Conservation (phyloP, 2,329 filamentous ascomycete genomes). For the Ophiostoma sp. region DNA sequence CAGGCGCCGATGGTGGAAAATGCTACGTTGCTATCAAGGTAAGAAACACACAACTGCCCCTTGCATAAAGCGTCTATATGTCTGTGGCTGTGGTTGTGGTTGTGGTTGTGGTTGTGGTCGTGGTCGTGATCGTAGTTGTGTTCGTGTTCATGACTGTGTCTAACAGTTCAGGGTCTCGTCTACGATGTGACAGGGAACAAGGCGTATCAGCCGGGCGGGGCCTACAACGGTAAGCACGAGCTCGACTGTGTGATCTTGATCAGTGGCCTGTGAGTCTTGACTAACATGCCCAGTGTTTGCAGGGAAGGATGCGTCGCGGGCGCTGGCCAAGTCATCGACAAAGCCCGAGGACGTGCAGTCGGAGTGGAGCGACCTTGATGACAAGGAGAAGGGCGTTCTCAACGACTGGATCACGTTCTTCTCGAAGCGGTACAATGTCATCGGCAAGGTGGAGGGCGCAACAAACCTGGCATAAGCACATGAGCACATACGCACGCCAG, state of each 20-base stretch:
- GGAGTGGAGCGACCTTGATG: constrained; percentile 75
- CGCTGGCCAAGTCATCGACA: constrained; percentile 77
- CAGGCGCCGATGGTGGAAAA: constrained; percentile 59
- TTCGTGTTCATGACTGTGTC: not conserved
- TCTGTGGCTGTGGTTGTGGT: not conserved
- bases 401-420: constrained; percentile 96
- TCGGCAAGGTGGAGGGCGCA: constrained; percentile 60
- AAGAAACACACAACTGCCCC: not conserved
- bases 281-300: constrained; percentile 65
- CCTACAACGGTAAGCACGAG: constrained; percentile 68
- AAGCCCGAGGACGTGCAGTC: constrained; percentile 76
- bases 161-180: constrained; percentile 63
- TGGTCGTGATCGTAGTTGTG: not conserved
- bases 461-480: constrained; percentile 45
- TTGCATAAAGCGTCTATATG: not conserved
- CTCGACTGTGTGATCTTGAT: not conserved
- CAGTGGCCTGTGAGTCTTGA: not conserved
- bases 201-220: constrained; percentile 73
- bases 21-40: constrained; percentile 68
- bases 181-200: constrained; percentile 92
- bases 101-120: constrained; percentile 3
- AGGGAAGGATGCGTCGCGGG: constrained; percentile 91
- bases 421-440: constrained; percentile 90
- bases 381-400: constrained; percentile 78
- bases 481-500: no score